Base-by-base conservation (phyloP, 2,329 filamentous ascomycete genomes). In the Fusarium gaditjirri region DNA sequence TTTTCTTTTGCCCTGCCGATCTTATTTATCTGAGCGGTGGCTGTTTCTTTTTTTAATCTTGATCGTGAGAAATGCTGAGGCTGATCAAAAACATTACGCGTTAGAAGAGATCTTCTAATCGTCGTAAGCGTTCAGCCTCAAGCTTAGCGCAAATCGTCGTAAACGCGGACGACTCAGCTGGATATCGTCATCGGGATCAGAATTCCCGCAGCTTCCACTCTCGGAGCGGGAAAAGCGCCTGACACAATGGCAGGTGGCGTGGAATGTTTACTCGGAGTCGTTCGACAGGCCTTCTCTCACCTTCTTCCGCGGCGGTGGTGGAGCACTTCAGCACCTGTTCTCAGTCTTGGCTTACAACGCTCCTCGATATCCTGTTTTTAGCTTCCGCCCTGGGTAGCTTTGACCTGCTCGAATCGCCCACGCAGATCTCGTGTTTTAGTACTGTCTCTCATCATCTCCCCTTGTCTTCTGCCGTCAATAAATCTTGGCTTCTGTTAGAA, bases 361-460 rank as follows among this genome's bases (percentile, higher is more conserved):
- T 27, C 58, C 39, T 29, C 33, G 49, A 53, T 60, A 54, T 55
- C 58, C 65, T 73, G 66, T 43, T 72, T 64, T 57, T 42, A 39
- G 63, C 27, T 46, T 27, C 54, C 59, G 50, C 36, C 57, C 42
- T 43, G 29, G 38, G 29, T 42, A 44, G 52, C 42, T 61, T 53
- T 58, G 67, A 63, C 55, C 53, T 29, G 6, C 43, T 57, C 68
- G 62, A 68, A 73, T 73, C 61, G 62, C 55, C 56, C 63, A 44
- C 56, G 67, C n/a, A 49, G 70, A 72, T 72, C 68, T 58, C 57
- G 27, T 62, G 55, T 65, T 68, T 53, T 63, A 57, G 71, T 29
- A 72, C 38, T 69, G 71, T 69, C 68, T 74, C 71, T 73, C 71
- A 25, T 72, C 68, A 69, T 66, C 46, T 64, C 57, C 54, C 57